These are phyloP conservation scores for Psidium friedrichsthalianum DNA, from an alignment of 345 rosid species.

Conservation along the genomic window DNA sequence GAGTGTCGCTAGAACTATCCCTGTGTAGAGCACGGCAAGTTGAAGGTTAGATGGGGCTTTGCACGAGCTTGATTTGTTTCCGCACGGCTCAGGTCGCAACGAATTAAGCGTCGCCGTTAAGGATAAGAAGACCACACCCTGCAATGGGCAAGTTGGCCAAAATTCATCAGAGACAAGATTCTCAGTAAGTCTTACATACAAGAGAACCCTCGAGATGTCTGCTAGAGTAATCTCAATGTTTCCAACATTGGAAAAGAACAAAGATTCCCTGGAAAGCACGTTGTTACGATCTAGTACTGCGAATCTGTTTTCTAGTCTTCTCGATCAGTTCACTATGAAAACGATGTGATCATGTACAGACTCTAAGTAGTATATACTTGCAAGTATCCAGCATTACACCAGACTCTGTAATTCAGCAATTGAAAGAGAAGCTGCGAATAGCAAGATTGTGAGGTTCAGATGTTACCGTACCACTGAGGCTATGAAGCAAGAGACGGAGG, in stretches of 20 bases:
- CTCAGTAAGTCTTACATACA: background rate
- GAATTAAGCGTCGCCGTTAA: constrained; percentile 16
- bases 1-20: constrained; percentile 16
- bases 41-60: constrained; percentile 19
- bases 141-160: background rate
- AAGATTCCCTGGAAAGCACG: background rate
- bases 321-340: background rate
- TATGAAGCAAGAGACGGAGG: constrained; percentile 17
- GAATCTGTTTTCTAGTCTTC: background rate
- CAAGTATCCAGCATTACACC: background rate
- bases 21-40: constrained; percentile 22
- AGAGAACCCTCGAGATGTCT: background rate
- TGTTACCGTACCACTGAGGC: constrained; percentile 16
- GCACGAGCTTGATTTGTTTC: constrained; percentile 13
- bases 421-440: too few relatives aligned
- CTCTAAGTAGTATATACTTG: background rate
- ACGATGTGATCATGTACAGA: background rate
- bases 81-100: constrained; percentile 26
- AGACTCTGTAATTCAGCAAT: background rate
- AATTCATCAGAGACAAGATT: background rate
- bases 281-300: background rate
- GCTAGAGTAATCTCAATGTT: background rate
- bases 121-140: constrained; percentile 34
- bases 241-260: background rate
- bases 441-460: background rate